Percentiles rank a stretch among this genome's conserved stretches.
Evolutionary conservation across 2,329 filamentous ascomycete species (phyloP).

Genomic region (Aspergillus pseudotamarii): DNA sequence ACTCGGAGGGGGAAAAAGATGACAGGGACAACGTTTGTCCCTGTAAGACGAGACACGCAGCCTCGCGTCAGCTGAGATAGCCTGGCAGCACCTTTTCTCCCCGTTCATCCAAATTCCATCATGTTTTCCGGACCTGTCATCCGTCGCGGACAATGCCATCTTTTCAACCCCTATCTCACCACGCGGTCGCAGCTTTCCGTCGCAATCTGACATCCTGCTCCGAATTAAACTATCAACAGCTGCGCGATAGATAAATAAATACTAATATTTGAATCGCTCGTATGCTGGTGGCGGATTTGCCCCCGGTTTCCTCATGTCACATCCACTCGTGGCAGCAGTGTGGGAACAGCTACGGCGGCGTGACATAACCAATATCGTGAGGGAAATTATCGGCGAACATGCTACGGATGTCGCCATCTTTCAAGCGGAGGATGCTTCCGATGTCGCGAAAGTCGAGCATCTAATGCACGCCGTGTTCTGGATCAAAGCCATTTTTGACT

Average conservation of each 20-base stretch:
- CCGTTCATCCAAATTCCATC: slow-evolving; percentile 4
- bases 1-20: background rate
- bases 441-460: slow-evolving; percentile 24
- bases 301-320: slow-evolving; percentile 28
- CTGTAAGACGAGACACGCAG: slow-evolving; percentile 27
- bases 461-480: slow-evolving; percentile 35
- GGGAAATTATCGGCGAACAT: slow-evolving; percentile 41
- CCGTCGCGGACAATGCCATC: background rate
- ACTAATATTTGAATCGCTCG: slow-evolving; percentile 9
- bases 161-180: background rate
- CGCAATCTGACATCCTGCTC: background rate
- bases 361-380: slow-evolving; percentile 37
- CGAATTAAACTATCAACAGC: background rate
- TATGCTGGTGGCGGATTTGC: slow-evolving; percentile 15
- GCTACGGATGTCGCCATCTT: slow-evolving; percentile 30
- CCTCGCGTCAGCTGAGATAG: slow-evolving; percentile 24
- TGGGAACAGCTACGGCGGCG: slow-evolving; percentile 39
- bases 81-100: slow-evolving; percentile 7
- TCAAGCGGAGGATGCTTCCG: slow-evolving; percentile 24
- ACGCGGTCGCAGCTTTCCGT: slow-evolving; percentile 2
- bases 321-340: slow-evolving; percentile 37
- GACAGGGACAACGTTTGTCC: slow-evolving; percentile 7
- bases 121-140: background rate
- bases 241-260: background rate
- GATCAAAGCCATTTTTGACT: slow-evolving; percentile 41